Evolutionary conservation across 768 basidiomycete genomes (phyloP).

Genomic region (Mycena rosella): DNA sequence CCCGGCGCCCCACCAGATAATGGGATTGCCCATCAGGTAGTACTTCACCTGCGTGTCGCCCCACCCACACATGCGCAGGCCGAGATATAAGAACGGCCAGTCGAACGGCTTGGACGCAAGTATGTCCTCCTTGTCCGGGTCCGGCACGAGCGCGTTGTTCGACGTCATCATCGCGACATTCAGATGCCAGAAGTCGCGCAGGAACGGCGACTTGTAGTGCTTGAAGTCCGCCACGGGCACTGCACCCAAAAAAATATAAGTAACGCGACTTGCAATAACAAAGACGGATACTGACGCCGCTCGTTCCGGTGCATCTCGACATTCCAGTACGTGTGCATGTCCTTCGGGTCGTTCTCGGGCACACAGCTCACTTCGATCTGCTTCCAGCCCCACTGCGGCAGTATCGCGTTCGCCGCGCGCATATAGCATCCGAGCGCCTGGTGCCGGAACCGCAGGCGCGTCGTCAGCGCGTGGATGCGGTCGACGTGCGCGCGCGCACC

Average conservation of each 20-base stretch:
- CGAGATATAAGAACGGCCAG: conserved; percentile 93
- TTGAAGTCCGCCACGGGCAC: conserved; percentile 88
- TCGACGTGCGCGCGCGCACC: conserved; percentile 67
- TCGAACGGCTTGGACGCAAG: conserved; percentile 93
- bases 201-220: conserved; percentile 90
- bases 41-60: conserved; percentile 89
- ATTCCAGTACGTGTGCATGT: conserved; percentile 96
- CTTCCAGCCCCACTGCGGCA: conserved; percentile 99
- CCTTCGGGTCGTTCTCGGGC: conserved; percentile 84
- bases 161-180: conserved; percentile 99
- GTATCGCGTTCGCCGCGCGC: conserved; percentile 84
- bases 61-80: conserved; percentile 98
- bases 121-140: conserved; percentile 98
- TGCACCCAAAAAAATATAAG: conserved; percentile 46
- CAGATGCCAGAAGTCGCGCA: conserved; percentile 98
- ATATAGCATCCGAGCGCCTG: conserved; percentile 86
- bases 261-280: background rate
- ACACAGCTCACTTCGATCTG: conserved; percentile 97
- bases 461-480: conserved; percentile 90
- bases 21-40: conserved; percentile 92
- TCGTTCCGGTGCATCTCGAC: conserved; percentile 98
- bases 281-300: conserved; percentile 70
- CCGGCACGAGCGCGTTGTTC: conserved; percentile 96
- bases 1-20: conserved; percentile 91
- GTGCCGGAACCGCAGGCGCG: conserved; percentile 88